Evolutionary conservation across 164 flowering plant genomes (phyloP).

Genomic region (Tinospora cordifolia): DNA sequence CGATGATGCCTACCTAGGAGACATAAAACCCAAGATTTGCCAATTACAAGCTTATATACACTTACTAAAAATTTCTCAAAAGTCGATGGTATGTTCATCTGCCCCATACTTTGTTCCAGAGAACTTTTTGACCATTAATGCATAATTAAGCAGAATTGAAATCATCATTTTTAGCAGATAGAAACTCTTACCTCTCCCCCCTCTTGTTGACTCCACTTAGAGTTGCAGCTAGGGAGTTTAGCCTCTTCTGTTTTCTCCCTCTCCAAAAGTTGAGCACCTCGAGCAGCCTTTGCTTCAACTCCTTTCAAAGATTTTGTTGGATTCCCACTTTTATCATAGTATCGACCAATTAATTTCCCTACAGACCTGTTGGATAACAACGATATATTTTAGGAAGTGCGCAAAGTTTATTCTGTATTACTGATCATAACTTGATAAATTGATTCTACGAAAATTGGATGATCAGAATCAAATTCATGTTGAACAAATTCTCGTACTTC

Average conservation of each 20-base stretch:
- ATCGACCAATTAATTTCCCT: slow-evolving; percentile 80
- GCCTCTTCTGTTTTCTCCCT: slow-evolving; percentile 85
- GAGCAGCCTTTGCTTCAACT: slow-evolving; percentile 83
- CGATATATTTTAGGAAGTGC: not conserved
- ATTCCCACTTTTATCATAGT: slow-evolving; percentile 69
- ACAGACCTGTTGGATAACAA: slow-evolving; percentile 34
- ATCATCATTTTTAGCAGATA: not conserved
- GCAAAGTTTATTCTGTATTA: not conserved
- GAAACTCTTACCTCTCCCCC: slow-evolving; percentile 69
- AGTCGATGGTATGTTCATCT: not conserved
- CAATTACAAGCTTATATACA: not conserved
- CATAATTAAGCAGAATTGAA: not conserved
- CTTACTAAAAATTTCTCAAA: not conserved
- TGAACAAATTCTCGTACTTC: not conserved
- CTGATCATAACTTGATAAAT: not conserved
- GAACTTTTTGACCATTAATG: not conserved
- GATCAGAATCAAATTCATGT: too few relatives aligned
- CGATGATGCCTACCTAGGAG: too few relatives aligned
- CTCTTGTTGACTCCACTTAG: slow-evolving; percentile 87
- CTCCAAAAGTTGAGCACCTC: slow-evolving; percentile 85
- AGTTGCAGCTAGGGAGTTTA: slow-evolving; percentile 67
- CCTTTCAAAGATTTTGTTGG: slow-evolving; percentile 80
- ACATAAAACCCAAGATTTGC: too few relatives aligned
- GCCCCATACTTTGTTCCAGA: not conserved
- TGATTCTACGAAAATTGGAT: too few relatives aligned